Base-by-base conservation (phyloP, 306 rosid species). In the Corylus avellana region DNA sequence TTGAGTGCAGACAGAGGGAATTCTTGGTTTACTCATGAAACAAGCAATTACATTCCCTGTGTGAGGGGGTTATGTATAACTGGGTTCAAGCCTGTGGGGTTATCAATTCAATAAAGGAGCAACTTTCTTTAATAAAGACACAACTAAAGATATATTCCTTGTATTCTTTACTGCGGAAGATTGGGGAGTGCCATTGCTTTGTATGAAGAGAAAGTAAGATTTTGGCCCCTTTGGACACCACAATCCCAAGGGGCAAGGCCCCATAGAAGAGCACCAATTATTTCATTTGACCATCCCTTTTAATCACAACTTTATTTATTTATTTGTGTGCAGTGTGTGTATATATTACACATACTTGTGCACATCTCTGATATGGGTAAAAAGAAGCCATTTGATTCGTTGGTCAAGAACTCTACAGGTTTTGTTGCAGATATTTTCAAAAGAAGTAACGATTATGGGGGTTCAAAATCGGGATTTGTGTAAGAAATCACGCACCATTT, bases 71-170 rank as follows among this genome's bases (percentile, higher is more conserved):
- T 75, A 77, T 81, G 91, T 87, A 75, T 75, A 68, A 57, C 18
- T 51, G 54, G 85, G 37, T 82, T 87, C 76, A 67, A 78, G 48
- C 80, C 53, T 79, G 80, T 46, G n/a, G 76, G 72, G 77, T 64
- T 74, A 83, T 74, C 79, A 78, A 83, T 69, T 81, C 73, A 32
- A 82, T 81, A 85, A 68, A 56, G 77, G 59, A 58, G 80, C 73
- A 77, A 78, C 70, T 84, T 87, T 77, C 91, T 89, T 92, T 92
- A 82, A 80, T 86, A 88, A 94, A 94, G 93, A 72, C 78, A 79
- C 58, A 64, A 42, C 42, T 72, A 87, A 87, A 87, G 84, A 86
- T 85, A 86, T 85, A 82, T 83, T 83, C 75, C 63, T 4, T 56
- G 16, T 71, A 73, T 73, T 80, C 83, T 81, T 84, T 87, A 72